phyloP scores from a whole-genome alignment of 2,329 filamentous ascomycete genomes.

The Curvularia lunata region DNA sequence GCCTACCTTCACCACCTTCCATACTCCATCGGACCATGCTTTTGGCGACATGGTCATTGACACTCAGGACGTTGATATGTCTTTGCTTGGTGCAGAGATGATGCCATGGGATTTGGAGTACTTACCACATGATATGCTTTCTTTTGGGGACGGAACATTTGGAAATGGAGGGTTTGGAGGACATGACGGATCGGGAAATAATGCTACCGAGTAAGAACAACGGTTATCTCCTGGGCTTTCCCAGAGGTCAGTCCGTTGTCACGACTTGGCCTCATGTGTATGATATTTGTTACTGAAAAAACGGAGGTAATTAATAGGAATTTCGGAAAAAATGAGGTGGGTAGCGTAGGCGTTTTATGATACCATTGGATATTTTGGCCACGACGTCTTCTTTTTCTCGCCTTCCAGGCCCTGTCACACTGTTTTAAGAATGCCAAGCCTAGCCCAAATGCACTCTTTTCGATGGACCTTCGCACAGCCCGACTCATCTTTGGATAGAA shows the following conservation, averaged over 20 bases:
- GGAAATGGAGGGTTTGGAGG: constrained; percentile 10
- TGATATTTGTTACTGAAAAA: background rate
- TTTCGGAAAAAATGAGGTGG: background rate
- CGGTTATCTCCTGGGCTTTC: background rate
- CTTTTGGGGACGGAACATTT: constrained; percentile 35
- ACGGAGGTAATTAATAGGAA: background rate
- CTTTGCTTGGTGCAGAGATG: constrained; percentile 69
- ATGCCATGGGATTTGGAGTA: constrained; percentile 76
- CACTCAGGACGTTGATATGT: constrained; percentile 78
- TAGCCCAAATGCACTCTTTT: background rate
- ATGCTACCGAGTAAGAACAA: background rate
- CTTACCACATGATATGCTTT: constrained; percentile 69
- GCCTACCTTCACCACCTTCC: constrained; percentile 34
- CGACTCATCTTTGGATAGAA: too few species aligned
- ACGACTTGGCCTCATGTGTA: background rate
- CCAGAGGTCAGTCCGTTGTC: background rate
- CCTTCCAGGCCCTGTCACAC: background rate
- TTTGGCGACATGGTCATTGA: constrained; percentile 71
- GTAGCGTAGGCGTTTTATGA: background rate
- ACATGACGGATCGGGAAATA: constrained; percentile 1
- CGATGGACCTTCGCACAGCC: background rate
- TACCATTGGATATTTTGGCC: background rate
- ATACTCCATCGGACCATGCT: constrained; percentile 35
- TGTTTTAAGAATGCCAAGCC: background rate
- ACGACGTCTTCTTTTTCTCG: background rate